phyloP scores from a whole-genome alignment of 306 rosid species.

The Lathyrus tuberosus region DNA sequence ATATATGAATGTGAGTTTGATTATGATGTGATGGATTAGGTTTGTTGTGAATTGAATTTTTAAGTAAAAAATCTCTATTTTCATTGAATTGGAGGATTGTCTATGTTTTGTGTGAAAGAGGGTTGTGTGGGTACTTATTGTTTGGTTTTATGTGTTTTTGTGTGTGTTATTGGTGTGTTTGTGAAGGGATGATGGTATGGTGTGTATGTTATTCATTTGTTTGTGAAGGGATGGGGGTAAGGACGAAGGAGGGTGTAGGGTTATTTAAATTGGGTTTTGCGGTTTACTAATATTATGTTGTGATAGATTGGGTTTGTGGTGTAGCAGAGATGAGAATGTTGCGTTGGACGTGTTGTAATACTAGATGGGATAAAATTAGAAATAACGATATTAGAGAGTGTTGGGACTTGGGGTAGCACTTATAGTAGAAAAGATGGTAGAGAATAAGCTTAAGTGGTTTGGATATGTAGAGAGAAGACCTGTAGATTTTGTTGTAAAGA shows the following conservation, averaged over 20 bases:
- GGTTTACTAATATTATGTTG: background rate
- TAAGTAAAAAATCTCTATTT: background rate
- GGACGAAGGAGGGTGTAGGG: background rate
- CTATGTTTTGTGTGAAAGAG: background rate
- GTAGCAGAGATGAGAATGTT: too few relatives aligned
- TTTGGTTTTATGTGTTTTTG: background rate
- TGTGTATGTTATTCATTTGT: background rate
- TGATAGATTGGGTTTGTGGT: background rate
- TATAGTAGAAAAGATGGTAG: too few relatives aligned
- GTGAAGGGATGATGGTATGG: too few relatives aligned
- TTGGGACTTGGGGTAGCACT: too few relatives aligned
- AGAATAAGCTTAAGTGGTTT: too few relatives aligned
- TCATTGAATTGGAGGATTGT: background rate
- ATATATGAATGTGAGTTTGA: too few relatives aligned
- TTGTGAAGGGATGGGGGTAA: constrained; percentile 5
- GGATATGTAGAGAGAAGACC: too few relatives aligned
- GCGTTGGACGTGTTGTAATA: too few relatives aligned
- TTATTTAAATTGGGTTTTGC: background rate
- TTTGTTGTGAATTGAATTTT: constrained; percentile 10
- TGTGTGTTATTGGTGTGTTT: background rate
- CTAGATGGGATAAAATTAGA: too few relatives aligned
- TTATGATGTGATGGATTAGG: background rate
- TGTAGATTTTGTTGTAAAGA: too few relatives aligned
- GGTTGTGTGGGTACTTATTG: constrained; percentile 21
- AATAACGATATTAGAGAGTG: too few relatives aligned